These are phyloP conservation scores for Hibiscus trionum DNA, from an alignment of 345 rosid genomes.

Conservation along the genomic window DNA sequence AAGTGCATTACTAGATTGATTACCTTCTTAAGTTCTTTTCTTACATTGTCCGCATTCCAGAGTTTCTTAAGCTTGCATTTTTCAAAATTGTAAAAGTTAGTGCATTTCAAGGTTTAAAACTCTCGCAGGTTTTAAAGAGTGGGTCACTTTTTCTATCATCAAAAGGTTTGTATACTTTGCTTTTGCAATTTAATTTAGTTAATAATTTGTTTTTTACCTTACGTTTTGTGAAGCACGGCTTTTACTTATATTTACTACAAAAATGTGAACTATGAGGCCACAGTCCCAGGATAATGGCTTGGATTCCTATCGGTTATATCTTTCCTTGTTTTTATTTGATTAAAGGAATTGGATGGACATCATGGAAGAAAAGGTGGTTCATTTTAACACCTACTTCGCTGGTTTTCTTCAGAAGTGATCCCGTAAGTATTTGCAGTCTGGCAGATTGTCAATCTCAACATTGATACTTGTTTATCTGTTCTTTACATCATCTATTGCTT, in stretches of 20 bases:
- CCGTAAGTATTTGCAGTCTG: conserved; percentile 35
- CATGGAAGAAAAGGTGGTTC: conserved; percentile 80
- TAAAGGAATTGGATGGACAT: conserved; percentile 78
- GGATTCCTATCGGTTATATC: not conserved
- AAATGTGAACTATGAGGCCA: not conserved
- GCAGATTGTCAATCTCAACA: conserved; percentile 2
- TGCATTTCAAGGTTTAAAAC: not conserved
- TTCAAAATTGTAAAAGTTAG: not conserved
- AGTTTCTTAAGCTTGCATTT: not conserved
- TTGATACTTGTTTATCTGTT: not conserved
- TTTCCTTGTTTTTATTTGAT: not conserved
- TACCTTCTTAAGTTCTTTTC: not conserved
- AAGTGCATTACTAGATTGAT: not conserved
- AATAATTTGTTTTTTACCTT: not conserved
- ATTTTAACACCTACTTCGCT: conserved; percentile 58
- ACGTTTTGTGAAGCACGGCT: not conserved
- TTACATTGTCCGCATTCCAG: not conserved
- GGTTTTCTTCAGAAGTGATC: conserved; percentile 79
- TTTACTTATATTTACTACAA: not conserved
- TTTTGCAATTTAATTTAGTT: conserved; percentile 3
- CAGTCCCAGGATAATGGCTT: not conserved
- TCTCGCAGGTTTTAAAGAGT: conserved; percentile 73
- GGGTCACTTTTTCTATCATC: conserved; percentile 79
- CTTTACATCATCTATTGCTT: not conserved
- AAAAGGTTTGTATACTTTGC: conserved; percentile 43